phyloP scores from a whole-genome alignment of 2,329 filamentous ascomycete species.

The Aureobasidium zeae region DNA sequence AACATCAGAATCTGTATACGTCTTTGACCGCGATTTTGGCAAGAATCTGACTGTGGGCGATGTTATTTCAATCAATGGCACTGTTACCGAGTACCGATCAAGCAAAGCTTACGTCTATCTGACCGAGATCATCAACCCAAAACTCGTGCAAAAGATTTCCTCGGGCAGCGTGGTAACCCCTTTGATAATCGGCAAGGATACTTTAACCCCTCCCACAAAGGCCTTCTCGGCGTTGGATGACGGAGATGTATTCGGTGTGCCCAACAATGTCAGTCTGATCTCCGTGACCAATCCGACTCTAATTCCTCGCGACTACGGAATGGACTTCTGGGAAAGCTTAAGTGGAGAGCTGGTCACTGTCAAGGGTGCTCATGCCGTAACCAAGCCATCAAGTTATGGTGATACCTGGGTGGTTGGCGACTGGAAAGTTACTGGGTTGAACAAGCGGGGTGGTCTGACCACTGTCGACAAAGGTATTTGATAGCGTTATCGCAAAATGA shows the following conservation, averaged over 20 bases:
- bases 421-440: conserved; percentile 54
- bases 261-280: conserved; percentile 52
- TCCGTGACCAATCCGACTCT: conserved; percentile 53
- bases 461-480: conserved; percentile 38
- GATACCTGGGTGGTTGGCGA: conserved; percentile 61
- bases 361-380: conserved; percentile 46
- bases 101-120: conserved; percentile 50
- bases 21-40: conserved; percentile 48
- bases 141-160: conserved; percentile 45
- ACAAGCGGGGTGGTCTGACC: conserved; percentile 55
- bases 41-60: conserved; percentile 52
- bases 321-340: conserved; percentile 67
- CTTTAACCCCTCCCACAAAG: conserved; percentile 49
- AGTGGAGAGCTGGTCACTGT: conserved; percentile 59
- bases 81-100: conserved; percentile 51
- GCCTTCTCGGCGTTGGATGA: conserved; percentile 54
- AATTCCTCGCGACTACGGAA: conserved; percentile 51
- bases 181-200: conserved; percentile 52
- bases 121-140: conserved; percentile 52
- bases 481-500: background rate
- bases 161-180: conserved; percentile 47
- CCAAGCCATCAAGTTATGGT: conserved; percentile 54
- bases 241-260: conserved; percentile 56
- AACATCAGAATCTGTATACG: conserved; percentile 58
- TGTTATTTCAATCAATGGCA: conserved; percentile 51